A percentile compares a stretch with the other conserved stretches of the same genome.
Evolutionary conservation across 75 land plant genomes (phyloP).

Genomic region (Selaginella tamariscina): DNA sequence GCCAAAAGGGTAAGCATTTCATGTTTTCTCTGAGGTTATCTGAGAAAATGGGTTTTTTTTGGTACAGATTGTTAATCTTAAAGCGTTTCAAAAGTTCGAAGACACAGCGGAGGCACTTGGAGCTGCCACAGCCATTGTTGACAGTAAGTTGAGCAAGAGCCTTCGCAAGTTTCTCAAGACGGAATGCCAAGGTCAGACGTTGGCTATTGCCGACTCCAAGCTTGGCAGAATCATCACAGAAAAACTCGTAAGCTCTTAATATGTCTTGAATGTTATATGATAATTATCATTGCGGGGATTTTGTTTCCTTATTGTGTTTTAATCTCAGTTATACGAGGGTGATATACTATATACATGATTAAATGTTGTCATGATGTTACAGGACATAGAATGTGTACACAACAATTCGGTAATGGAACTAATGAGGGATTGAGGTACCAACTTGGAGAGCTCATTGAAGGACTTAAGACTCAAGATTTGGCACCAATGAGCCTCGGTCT

Average conservation of each 20-base stretch:
- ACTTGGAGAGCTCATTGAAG: slow-evolving; percentile 71
- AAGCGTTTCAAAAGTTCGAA: slow-evolving; percentile 92
- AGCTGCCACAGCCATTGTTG: slow-evolving; percentile 57
- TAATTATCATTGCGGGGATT: not conserved
- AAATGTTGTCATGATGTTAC: slow-evolving; percentile 8
- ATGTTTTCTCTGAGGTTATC: not conserved
- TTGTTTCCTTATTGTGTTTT: slow-evolving; percentile 6
- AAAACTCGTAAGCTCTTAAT: slow-evolving; percentile 53
- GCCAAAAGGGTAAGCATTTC: slow-evolving; percentile 55
- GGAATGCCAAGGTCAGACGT: slow-evolving; percentile 67
- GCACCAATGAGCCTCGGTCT: slow-evolving; percentile 94
- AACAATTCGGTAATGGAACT: slow-evolving; percentile 72
- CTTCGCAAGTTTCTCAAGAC: slow-evolving; percentile 65
- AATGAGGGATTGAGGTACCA: slow-evolving; percentile 81
- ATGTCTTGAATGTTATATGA: not conserved
- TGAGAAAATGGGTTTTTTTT: not conserved
- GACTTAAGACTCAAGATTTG: slow-evolving; percentile 63
- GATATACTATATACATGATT: not conserved
- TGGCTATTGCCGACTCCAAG: slow-evolving; percentile 91
- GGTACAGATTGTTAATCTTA: slow-evolving; percentile 73
- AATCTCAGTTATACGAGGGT: not conserved
- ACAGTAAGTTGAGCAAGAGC: slow-evolving; percentile 81
- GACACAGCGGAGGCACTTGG: slow-evolving; percentile 74
- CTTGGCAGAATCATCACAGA: slow-evolving; percentile 84
- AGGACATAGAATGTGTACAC: slow-evolving; percentile 93